These are phyloP conservation scores for Coprinellus micaceus DNA, from an alignment of 768 basidiomycete species.

Conservation along the genomic window DNA sequence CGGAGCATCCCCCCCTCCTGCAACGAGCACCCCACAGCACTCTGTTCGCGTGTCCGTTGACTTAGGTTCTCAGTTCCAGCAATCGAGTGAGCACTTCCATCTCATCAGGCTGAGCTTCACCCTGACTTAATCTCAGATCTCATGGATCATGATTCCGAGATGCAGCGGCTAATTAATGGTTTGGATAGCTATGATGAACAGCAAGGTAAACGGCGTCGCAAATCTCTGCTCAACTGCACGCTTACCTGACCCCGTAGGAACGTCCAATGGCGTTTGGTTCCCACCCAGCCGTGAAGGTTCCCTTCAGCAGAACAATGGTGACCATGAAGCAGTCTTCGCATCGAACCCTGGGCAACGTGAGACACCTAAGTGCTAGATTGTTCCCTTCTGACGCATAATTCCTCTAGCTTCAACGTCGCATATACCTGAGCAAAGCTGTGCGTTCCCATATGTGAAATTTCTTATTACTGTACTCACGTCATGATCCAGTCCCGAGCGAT, in stretches of 20 bases:
- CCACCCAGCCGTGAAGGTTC: neutral
- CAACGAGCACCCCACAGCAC: constrained; percentile 53
- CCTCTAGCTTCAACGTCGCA: neutral
- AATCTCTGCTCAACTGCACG: neutral
- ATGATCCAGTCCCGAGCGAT: too few species aligned
- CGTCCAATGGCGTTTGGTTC: neutral
- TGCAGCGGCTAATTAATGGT: constrained; percentile 60
- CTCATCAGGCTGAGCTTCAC: neutral
- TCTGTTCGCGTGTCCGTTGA: constrained; percentile 49
- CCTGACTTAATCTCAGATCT: constrained; percentile 42
- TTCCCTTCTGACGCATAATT: too few species aligned
- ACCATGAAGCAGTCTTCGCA: too few species aligned
- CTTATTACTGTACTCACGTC: too few species aligned
- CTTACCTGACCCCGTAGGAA: neutral
- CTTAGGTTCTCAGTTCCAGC: constrained; percentile 41
- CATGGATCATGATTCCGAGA: constrained; percentile 66
- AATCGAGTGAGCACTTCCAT: constrained; percentile 47
- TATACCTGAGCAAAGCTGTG: neutral
- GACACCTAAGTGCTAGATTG: too few species aligned
- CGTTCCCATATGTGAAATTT: neutral
- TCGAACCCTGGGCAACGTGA: too few species aligned
- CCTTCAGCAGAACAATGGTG: neutral
- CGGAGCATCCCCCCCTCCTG: constrained; percentile 41
- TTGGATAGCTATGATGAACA: constrained; percentile 49
- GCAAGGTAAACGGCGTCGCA: neutral